Conservation (phyloP, 345 rosid species). For the Brassica carinata region DNA sequence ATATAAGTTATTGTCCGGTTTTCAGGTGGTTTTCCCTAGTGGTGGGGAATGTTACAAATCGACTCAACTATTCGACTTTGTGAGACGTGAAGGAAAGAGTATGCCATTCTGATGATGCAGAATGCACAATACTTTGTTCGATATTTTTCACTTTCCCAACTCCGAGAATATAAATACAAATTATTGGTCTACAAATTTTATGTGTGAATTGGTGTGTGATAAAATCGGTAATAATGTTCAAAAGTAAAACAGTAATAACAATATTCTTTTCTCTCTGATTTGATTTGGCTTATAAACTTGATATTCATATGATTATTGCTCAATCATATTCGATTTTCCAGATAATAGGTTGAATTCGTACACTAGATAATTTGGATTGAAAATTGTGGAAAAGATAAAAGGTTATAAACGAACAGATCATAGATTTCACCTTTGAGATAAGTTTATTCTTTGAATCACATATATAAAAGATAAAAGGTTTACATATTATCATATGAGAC, state of each 20-base stretch:
- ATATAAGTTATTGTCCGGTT: conserved; percentile 3
- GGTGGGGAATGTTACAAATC: conserved; percentile 78
- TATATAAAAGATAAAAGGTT: not conserved
- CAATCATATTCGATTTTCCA: not conserved
- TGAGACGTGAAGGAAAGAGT: conserved; percentile 53
- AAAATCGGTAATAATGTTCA: not conserved
- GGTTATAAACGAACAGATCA: conserved; percentile 40
- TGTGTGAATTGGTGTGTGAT: not conserved
- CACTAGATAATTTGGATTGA: not conserved
- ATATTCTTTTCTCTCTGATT: not conserved
- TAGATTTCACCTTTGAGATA: conserved; percentile 41
- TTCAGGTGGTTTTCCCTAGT: conserved; percentile 64
- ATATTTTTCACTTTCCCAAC: not conserved
- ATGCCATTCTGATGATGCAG: conserved; percentile 46
- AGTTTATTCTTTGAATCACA: conserved; percentile 37
- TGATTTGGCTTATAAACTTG: not conserved
- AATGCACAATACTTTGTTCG: not conserved
- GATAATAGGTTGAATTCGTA: not conserved
- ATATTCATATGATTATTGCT: not conserved
- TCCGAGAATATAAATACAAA: not conserved
- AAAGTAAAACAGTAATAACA: not conserved
- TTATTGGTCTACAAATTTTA: not conserved
- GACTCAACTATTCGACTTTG: conserved; percentile 53
- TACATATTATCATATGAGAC: not conserved
- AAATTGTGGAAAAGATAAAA: conserved; percentile 32